Evolutionary conservation across 768 basidiomycete genomes (phyloP), one percentile per base, ranked within the genome.

Genomic region (Leccinum disarticulatum): DNA sequence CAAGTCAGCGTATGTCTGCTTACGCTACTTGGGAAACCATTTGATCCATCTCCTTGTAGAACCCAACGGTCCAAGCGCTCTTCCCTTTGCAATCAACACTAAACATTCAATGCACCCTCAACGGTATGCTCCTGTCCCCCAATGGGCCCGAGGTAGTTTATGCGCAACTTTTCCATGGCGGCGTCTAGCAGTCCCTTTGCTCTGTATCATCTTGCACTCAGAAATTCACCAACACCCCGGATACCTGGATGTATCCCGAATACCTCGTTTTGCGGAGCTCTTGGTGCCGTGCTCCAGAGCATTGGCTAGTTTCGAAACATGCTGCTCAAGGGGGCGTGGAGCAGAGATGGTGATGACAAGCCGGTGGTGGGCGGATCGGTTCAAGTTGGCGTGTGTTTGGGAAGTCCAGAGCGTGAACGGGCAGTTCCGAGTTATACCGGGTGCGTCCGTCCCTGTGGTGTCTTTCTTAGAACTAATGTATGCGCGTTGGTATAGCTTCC

Each of bases 151-250:
- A 83, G 11, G 77, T 81, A 8, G 72, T 81, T 19, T 86, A 81
- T 60, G 87, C 87, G 0, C 89, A 92, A 63, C 76, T 93, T 5
- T 86, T 88, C 72, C 93, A 92, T 70, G 79, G 79, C n/a, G 87
- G 90, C 11, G 83, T 87, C 33, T 91, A 95, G 68, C 93, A 97
- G 68, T 98, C 97, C 76, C 90, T 83, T 71, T 98, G 95, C 70
- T 61, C 75, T 11, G 92, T 93, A 0, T 78, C 84, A 61, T 77
- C 80, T 6, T 97, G 95, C 76, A 74, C 70, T 0, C 93, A 96
- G 73, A 75, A 77, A 15, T 72, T 81, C 35, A 72, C 74, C 9
- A 71, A 65, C 41, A 59, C 74, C 5, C 71, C 83, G 25, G 77
- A 81, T 54, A 71, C 73, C 4, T 97, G 88, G 88, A 77, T 98